These are phyloP conservation scores for Lithospermum erythrorhizon DNA, from an alignment of 257 asterid species.

Conservation along the genomic window DNA sequence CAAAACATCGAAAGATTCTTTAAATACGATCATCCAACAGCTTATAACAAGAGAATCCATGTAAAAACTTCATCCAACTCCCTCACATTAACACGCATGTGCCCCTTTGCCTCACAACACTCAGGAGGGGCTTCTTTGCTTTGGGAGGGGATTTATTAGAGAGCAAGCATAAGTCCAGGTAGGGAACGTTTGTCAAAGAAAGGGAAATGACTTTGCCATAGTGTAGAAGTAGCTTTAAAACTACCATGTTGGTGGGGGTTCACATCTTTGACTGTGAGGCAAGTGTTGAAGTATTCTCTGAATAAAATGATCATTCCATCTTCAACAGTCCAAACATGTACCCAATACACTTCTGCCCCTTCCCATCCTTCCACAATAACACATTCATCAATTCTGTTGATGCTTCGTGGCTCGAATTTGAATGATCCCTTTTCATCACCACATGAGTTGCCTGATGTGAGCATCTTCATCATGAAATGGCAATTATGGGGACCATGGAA, in stretches of 20 bases:
- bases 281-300: slow-evolving; percentile 84
- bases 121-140: too few species aligned
- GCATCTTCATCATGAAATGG: slow-evolving; percentile 87
- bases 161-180: slow-evolving; percentile 76
- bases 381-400: slow-evolving; percentile 44
- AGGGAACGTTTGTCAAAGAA: slow-evolving; percentile 34
- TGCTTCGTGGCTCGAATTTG: slow-evolving; percentile 56
- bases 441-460: slow-evolving; percentile 24
- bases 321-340: slow-evolving; percentile 77
- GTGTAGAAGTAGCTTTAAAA: slow-evolving; percentile 24
- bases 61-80: too few species aligned
- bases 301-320: slow-evolving; percentile 64
- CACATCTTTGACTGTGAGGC: slow-evolving; percentile 72
- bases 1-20: too few species aligned
- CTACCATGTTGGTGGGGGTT: slow-evolving; percentile 24
- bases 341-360: slow-evolving; percentile 73
- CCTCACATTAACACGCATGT: too few species aligned
- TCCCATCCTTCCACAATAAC: slow-evolving; percentile 93
- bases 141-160: slow-evolving; percentile 6
- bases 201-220: slow-evolving; percentile 96
- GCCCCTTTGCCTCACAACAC: too few species aligned
- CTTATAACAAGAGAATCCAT: too few species aligned
- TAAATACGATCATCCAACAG: too few species aligned
- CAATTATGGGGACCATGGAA: slow-evolving; percentile 92
- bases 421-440: slow-evolving; percentile 18